phyloP scores from a whole-genome alignment of 2,329 filamentous ascomycete species.

The Xylaria sp. region DNA sequence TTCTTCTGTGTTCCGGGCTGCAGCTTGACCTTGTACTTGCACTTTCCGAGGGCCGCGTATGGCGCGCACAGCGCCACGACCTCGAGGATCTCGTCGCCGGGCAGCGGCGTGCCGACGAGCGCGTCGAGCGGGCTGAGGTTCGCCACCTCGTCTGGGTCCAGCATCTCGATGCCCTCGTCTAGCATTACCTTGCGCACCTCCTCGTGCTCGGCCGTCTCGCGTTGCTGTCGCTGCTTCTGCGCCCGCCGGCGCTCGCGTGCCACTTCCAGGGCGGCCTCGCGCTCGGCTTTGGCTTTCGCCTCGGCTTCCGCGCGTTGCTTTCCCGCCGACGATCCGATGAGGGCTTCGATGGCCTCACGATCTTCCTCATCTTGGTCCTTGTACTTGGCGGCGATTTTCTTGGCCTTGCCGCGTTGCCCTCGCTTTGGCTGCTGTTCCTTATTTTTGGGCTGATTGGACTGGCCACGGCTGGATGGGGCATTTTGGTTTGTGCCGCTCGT shows the following conservation, averaged over 20 bases:
- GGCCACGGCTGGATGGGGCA: constrained; percentile 34
- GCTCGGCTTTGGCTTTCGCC: constrained; percentile 71
- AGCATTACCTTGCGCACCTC: constrained; percentile 70
- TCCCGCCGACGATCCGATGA: constrained; percentile 82
- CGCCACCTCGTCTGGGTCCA: constrained; percentile 68
- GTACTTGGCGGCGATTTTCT: constrained; percentile 90
- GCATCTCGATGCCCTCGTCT: constrained; percentile 66
- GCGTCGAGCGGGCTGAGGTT: constrained; percentile 69
- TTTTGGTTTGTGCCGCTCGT: constrained; percentile 49
- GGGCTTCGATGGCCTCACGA: constrained; percentile 79
- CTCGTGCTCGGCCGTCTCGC: constrained; percentile 80
- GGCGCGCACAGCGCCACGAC: constrained; percentile 72
- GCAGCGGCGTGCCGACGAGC: constrained; percentile 79
- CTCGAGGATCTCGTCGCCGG: constrained; percentile 84
- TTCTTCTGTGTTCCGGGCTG: constrained; percentile 92
- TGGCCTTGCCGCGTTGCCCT: constrained; percentile 83
- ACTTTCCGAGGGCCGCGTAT: constrained; percentile 70
- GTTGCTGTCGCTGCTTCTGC: constrained; percentile 81
- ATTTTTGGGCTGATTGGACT: constrained; percentile 50
- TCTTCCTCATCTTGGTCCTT: constrained; percentile 96
- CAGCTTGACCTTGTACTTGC: constrained; percentile 95
- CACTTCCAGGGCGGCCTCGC: constrained; percentile 77
- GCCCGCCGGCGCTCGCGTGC: constrained; percentile 79
- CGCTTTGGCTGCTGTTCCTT: constrained; percentile 66
- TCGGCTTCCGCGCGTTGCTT: constrained; percentile 75